Evolutionary conservation across 441 rosid genomes (phyloP).

Genomic region (Gossypium gossypioides): DNA sequence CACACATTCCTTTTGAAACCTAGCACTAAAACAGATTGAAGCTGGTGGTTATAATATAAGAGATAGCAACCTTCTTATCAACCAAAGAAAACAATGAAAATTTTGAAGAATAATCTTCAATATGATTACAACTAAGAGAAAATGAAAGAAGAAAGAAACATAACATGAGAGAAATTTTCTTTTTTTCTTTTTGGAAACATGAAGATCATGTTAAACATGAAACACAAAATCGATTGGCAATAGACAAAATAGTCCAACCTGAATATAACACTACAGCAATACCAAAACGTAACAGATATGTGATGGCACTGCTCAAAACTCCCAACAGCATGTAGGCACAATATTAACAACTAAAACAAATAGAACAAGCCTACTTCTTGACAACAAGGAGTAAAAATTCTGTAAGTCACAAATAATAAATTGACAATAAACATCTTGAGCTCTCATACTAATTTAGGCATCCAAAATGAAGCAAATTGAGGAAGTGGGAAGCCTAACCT

Average conservation of each 20-base stretch:
- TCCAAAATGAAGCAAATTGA: not conserved
- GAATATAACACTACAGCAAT: not conserved
- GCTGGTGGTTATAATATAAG: not conserved
- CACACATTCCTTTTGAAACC: not conserved
- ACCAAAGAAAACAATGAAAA: not conserved
- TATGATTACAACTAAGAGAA: not conserved
- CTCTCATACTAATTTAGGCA: not conserved
- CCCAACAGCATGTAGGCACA: not conserved
- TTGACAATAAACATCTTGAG: not conserved
- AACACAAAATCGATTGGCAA: not conserved
- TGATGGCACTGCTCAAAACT: not conserved
- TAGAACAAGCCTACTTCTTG: not conserved
- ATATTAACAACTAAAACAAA: not conserved
- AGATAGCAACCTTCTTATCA: not conserved
- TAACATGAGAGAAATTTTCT: not conserved
- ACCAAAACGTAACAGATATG: not conserved
- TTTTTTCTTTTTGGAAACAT: not conserved
- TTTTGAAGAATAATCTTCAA: not conserved
- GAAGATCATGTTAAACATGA: not conserved
- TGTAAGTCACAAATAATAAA: not conserved
- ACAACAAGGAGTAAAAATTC: not conserved
- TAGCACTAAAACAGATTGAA: not conserved
- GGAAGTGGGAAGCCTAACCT: not conserved
- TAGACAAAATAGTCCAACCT: not conserved
- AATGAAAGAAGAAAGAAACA: not conserved